phyloP scores from a whole-genome alignment of 441 rosid genomes.

The Aquilaria agallochum region DNA sequence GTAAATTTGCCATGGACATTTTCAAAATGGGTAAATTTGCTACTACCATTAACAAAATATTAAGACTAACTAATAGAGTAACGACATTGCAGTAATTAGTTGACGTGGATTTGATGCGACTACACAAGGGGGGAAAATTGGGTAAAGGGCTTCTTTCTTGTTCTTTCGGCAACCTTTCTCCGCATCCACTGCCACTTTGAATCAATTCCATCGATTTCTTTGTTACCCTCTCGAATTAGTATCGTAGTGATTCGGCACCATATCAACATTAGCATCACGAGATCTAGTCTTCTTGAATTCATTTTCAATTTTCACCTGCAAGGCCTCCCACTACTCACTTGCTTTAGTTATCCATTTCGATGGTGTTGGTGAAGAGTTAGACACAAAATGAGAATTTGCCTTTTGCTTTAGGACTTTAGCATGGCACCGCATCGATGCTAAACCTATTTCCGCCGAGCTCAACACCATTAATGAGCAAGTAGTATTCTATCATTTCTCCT shows the following conservation, averaged over 20 bases:
- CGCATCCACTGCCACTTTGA: too few species aligned
- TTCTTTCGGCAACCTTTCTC: too few species aligned
- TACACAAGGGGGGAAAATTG: too few species aligned
- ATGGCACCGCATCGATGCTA: slow-evolving; percentile 61
- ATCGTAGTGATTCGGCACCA: slow-evolving; percentile 79
- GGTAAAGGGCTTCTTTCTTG: too few species aligned
- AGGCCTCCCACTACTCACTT: slow-evolving; percentile 65
- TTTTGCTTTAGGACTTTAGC: slow-evolving; percentile 69
- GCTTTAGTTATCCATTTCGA: slow-evolving; percentile 64
- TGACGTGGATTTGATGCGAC: too few species aligned
- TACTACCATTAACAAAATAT: too few species aligned
- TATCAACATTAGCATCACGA: slow-evolving; percentile 65
- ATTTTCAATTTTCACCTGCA: slow-evolving; percentile 72
- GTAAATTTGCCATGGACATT: too few species aligned
- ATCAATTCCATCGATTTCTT: too few species aligned
- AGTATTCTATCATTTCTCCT: slow-evolving; percentile 47
- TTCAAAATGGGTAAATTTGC: too few species aligned
- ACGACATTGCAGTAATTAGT: too few species aligned
- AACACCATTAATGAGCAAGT: slow-evolving; percentile 30
- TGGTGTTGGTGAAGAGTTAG: slow-evolving; percentile 45
- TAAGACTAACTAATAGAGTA: too few species aligned
- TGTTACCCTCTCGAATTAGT: too few species aligned
- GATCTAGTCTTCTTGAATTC: slow-evolving; percentile 80
- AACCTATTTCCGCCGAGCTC: slow-evolving; percentile 44
- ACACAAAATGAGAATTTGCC: slow-evolving; percentile 37